phyloP scores from a whole-genome alignment of 2,329 filamentous ascomycete genomes.

The Penicillium sclerotigenum region DNA sequence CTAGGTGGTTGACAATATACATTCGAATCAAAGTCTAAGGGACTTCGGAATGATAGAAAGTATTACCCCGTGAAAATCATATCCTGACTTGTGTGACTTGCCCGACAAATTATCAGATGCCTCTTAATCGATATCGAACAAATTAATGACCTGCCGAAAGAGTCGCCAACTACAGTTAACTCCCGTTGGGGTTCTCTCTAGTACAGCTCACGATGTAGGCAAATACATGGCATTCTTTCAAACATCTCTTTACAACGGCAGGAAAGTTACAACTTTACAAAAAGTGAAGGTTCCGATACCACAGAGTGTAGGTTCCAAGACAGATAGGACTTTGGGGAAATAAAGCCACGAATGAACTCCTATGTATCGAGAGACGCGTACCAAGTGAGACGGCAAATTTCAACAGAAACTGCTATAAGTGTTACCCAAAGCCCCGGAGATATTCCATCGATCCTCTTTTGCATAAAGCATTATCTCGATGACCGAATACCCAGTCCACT shows the following conservation, averaged over 20 bases:
- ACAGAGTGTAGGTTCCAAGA: not conserved
- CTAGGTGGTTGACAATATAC: not conserved
- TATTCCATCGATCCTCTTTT: not conserved
- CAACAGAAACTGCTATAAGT: not conserved
- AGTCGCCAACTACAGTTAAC: not conserved
- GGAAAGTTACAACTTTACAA: too few species aligned
- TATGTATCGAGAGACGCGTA: not conserved
- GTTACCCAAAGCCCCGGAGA: not conserved
- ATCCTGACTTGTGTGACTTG: not conserved
- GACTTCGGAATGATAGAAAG: not conserved
- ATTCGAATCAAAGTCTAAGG: not conserved
- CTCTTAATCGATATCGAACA: not conserved
- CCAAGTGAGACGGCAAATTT: not conserved
- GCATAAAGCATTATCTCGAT: not conserved
- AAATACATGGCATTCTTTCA: too few species aligned
- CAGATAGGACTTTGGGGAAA: not conserved
- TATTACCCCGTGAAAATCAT: too few species aligned
- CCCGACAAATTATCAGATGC: not conserved
- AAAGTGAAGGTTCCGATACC: too few species aligned
- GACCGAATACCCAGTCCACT: too few species aligned
- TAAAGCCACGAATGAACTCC: not conserved
- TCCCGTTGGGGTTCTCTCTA: not conserved
- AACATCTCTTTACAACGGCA: too few species aligned
- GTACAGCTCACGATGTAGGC: too few species aligned
- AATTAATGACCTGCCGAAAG: not conserved